phyloP scores from a whole-genome alignment of 2,329 filamentous ascomycete genomes.

The Pseudocercospora cruenta region DNA sequence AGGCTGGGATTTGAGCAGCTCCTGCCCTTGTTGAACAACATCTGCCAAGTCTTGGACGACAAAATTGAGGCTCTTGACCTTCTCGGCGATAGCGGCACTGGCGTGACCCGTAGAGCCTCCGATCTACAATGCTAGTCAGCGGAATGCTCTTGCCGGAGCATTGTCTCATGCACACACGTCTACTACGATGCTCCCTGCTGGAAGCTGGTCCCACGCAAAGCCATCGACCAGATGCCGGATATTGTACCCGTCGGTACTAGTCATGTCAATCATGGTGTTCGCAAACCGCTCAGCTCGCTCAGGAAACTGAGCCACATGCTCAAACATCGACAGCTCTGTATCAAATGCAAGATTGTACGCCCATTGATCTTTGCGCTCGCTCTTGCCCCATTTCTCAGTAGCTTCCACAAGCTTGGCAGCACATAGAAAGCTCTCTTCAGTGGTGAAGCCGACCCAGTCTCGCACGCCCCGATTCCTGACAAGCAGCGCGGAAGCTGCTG shows the following conservation, averaged over 20 bases:
- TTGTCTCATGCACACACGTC: constrained; percentile 37
- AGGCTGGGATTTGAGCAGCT: constrained; percentile 1
- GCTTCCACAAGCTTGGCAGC: constrained; percentile 20
- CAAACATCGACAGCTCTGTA: constrained; percentile 26
- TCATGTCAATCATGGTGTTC: constrained; percentile 27
- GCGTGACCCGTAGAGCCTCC: constrained; percentile 28
- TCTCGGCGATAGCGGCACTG: constrained; percentile 5
- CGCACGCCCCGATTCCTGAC: constrained; percentile 4
- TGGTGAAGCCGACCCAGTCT: constrained; percentile 14
- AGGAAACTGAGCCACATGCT: constrained; percentile 25
- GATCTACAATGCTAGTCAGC: not conserved
- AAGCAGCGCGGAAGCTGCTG: constrained; percentile 15
- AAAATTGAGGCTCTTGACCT: not conserved
- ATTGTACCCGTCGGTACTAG: constrained; percentile 56
- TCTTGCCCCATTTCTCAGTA: constrained; percentile 25
- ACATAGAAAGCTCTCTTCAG: constrained; percentile 14
- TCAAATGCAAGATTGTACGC: constrained; percentile 27
- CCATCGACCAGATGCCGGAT: constrained; percentile 57
- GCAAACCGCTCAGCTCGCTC: constrained; percentile 26
- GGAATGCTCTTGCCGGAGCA: not conserved
- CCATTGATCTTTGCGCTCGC: constrained; percentile 20
- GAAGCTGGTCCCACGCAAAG: constrained; percentile 57
- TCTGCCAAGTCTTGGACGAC: constrained; percentile 13
- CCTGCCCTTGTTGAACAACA: constrained; percentile 1
- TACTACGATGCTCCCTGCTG: constrained; percentile 58